Evolutionary conservation across 2,329 filamentous ascomycete genomes (phyloP), one percentile per base, ranked within the genome.

Genomic region (Trichophyton simii): DNA sequence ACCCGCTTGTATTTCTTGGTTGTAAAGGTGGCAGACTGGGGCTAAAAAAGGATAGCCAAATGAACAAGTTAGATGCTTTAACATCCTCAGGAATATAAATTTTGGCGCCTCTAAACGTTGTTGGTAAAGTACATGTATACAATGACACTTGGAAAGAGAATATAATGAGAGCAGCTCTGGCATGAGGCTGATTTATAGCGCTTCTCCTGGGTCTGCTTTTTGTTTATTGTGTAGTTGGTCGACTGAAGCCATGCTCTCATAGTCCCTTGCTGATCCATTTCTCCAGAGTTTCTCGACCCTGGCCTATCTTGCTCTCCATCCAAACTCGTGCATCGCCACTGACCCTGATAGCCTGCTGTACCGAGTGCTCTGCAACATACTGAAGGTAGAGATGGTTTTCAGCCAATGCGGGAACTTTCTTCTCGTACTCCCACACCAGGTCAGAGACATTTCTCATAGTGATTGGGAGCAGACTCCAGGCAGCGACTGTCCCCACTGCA

Each of bases 351-450:
- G 88, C 88, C 64, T 89, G 89, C 73, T 83, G 79, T 78, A 85
- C 84, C 62, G 87, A 85, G 71, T 85, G 81, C 72, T 83, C 79
- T 64, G 91, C 79, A 54, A 85, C 80, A 69, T 89, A 84, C 64
- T 87, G 85, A 59, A 88, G 79, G 70, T 82, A 78, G 64, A 92
- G 68, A 77, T 99, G 94, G 62, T 88, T 83, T 68, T 96, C 86
- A 18, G 90, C 87, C 60, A 99, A 73, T 18, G 82, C 87, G 3
- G 94, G 94, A 72, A 91, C 88, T 69, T 82, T 85, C 81, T 95
- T 83, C 84, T 99, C 94, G 74, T 94, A 99, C 72, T 84, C 85
- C 94, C 94, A 99, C 54, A 87, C 78, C 71, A 97, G 79, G 71
- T 92, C 86, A 50, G 87, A 85, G 31, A 95, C 84, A 75, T 99